A percentile compares a stretch with the other conserved stretches of the same genome.
Evolutionary conservation across 2,329 filamentous ascomycete genomes (phyloP).

Genomic region (Elsinoe necatrix): DNA sequence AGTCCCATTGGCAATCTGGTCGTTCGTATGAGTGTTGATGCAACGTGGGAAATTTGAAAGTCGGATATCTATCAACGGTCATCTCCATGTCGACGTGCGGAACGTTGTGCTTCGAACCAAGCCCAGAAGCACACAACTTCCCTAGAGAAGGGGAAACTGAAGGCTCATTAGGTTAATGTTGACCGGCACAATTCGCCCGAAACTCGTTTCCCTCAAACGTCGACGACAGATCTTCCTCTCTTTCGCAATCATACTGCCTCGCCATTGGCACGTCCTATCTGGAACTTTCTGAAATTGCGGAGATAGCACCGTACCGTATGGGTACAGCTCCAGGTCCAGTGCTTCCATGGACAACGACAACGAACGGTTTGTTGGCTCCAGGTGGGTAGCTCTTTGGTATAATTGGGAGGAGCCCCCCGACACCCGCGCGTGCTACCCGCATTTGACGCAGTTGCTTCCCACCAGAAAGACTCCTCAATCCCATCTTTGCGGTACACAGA

Average conservation of each 20-base stretch:
- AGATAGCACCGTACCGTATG: constrained; percentile 6
- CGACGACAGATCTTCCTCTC: constrained; percentile 4
- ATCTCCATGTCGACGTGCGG: constrained; percentile 13
- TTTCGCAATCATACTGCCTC: not conserved
- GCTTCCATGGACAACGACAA: not conserved
- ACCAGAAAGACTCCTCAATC: not conserved
- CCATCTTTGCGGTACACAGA: constrained; percentile 1
- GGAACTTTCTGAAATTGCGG: constrained; percentile 5
- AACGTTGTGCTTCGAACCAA: not conserved
- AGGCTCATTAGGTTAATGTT: not conserved
- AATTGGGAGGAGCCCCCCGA: constrained; percentile 11
- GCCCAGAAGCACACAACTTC: not conserved
- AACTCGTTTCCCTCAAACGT: constrained; percentile 4
- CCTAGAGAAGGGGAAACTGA: not conserved
- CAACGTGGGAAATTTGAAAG: constrained; percentile 10
- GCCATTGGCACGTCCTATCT: not conserved
- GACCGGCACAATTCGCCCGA: not conserved
- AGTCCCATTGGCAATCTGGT: not conserved
- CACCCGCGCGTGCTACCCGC: constrained; percentile 13
- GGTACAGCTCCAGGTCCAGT: constrained; percentile 3
- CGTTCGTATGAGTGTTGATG: not conserved
- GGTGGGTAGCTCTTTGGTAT: constrained; percentile 3
- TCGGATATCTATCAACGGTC: constrained; percentile 7
- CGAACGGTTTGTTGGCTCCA: not conserved
- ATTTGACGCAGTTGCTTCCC: constrained; percentile 8